Evolutionary conservation across 805 yeast genomes (phyloP), one percentile per base, ranked within the genome.

Genomic region (Monosporozyma aquatica): DNA sequence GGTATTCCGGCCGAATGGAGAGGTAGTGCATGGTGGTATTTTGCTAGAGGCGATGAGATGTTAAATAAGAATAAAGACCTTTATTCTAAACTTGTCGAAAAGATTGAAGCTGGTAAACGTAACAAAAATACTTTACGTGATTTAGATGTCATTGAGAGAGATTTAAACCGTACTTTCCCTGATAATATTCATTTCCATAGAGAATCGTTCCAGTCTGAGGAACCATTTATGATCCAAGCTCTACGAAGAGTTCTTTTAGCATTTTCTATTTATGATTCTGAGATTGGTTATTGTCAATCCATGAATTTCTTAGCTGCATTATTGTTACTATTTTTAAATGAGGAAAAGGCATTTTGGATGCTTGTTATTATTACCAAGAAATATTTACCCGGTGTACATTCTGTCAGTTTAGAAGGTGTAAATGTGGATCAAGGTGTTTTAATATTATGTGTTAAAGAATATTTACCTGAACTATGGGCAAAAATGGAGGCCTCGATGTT

Each of bases 1-100:
- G 98, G 98, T 7, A 81, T 90, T 8, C 97, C 98, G 0, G 87
- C 95, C 0, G 96, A 86, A 58, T 90, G 96, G 97, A 69, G 98
- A 51, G 98, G 97, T 1, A 76, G 76, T 50, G 96, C 96, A 0
- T 90, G 98, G 98, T 90, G 92, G 71, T 78, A 78, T 67, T 89
- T 85, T 62, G 95, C 95, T 5, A 78, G 80, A 22, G 98, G 97
- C 2, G 72, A 78, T 43, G 90, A 83, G 40, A 74, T 72, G 52
- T 63, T 87, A 43, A 77, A 72, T 49, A 76, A 77, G 25, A 78
- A 89, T 56, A 67, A 66, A n/a, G 95, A 94, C 0, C 71, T 84
- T 2, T 90, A 89, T 59, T 84, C 78, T 39, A 68, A 70, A 45
- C 80, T 87, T 37, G 79, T 87, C 34, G 67, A 64, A 11, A 76